Evolutionary conservation across 805 yeast genomes (phyloP), one percentile per base, ranked within the genome.

Genomic region (Naumovozyma castellii): DNA sequence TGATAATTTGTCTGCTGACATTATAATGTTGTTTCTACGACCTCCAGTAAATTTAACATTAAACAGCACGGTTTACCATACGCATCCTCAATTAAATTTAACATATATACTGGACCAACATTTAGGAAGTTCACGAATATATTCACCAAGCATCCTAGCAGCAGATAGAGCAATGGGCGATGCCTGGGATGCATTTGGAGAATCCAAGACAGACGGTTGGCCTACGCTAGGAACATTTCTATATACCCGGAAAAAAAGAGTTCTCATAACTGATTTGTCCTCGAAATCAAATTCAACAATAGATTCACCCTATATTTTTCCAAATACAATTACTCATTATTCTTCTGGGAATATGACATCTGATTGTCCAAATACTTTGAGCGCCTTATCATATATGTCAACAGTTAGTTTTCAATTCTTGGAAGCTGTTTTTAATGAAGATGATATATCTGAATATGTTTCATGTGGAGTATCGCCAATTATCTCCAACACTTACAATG

Each of bases 401-500:
- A 4, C 37, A 13, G 44, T 50, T 3, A 45, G 63, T 12, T 70
- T 73, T 72, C 53, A 67, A 34, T 62, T 61, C 34, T 45, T 67
- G 0, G 61, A 63, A 36, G 79, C 78, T 46, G 45, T 57, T 1
- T 80, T 73, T 51, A 57, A 71, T 0, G 46, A 62, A 13, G 43
- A 41, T 0, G 47, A 71, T 1, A 61, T 78, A 31, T 50, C 53
- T 31, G 47, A 61, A 2, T 66, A 67, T 34, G 54, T 78, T 3
- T 43, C 58, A 16, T 69, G 80, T 48, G 97, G 96, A 0, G 72
- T 65, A 39, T 69, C 84, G 0, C 86, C 95, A 0, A 68, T 85
- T 0, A 55, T 86, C 61, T 71, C 61, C 37, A 74, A 46, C 46
- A 68, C 10, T 25, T 53, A 46, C 33, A 36, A 35, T 32, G 34